Evolutionary conservation across 495 filamentous ascomycete species (phyloP).

Genomic region (Schizothecium vesticola): DNA sequence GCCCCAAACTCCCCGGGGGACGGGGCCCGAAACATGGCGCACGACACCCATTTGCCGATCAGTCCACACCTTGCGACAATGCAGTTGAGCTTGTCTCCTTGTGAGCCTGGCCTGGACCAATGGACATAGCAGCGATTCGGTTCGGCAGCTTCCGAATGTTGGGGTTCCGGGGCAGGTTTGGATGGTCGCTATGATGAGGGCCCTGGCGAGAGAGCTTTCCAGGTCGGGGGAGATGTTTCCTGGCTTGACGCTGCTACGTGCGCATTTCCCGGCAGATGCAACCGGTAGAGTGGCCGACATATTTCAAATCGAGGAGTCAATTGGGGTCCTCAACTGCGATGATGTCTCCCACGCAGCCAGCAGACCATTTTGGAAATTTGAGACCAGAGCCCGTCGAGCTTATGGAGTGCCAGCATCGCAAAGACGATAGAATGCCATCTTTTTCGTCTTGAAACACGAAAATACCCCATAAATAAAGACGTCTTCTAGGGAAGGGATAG

Average conservation of each 20-base stretch:
- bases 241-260: neutral
- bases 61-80: conserved; percentile 4
- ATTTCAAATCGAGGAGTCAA: neutral
- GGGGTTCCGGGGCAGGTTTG: neutral
- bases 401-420: neutral
- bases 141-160: neutral
- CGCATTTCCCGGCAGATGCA: neutral
- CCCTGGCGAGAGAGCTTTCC: neutral
- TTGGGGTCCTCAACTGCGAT: neutral
- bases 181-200: neutral
- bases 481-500: neutral
- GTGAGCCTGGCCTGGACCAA: neutral
- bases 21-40: neutral
- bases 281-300: neutral
- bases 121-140: neutral
- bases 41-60: conserved; percentile 10
- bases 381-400: neutral
- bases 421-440: neutral
- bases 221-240: neutral
- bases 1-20: conserved; percentile 7
- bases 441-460: too few species aligned
- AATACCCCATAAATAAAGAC: too few species aligned
- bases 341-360: too few species aligned
- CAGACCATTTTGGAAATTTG: neutral
- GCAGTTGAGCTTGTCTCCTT: neutral